Percentiles rank a stretch among this genome's conserved stretches.
Evolutionary conservation across 73 alveolate species (phyloP).

Genomic region (Paramecium pentaurelia): DNA sequence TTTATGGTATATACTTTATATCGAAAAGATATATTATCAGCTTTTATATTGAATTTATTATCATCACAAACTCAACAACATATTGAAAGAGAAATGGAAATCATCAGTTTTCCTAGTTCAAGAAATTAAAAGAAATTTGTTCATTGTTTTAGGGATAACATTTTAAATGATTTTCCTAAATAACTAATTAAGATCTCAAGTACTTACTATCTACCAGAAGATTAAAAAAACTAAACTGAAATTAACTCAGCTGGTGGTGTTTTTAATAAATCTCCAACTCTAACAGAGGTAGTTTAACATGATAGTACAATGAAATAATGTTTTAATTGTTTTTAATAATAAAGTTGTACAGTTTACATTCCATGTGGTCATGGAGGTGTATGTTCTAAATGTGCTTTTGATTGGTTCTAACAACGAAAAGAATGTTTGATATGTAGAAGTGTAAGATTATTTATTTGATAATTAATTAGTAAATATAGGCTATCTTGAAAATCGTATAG

Average conservation of each 20-base stretch:
- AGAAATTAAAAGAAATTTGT: not conserved
- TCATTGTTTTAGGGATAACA: not conserved
- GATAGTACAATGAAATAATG: not conserved
- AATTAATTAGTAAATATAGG: not conserved
- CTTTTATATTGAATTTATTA: not conserved
- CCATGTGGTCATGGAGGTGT: conserved; percentile 19
- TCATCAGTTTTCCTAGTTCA: not conserved
- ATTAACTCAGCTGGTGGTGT: not conserved
- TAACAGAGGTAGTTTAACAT: not conserved
- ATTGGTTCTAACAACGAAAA: not conserved
- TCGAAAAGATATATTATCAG: not conserved
- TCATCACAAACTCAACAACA: not conserved
- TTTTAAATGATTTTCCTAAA: not conserved
- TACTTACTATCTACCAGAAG: not conserved
- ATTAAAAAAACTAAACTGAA: not conserved
- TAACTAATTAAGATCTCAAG: not conserved
- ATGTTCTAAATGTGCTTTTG: not conserved
- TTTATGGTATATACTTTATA: not conserved
- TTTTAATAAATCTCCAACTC: not conserved
- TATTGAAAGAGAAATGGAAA: not conserved
- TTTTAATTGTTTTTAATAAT: not conserved
- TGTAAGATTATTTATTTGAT: not conserved
- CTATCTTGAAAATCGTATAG: not conserved
- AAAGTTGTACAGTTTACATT: not conserved
- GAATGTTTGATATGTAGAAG: not conserved